phyloP scores from a whole-genome alignment of 83 land plant genomes.

The Thuja plicata region DNA sequence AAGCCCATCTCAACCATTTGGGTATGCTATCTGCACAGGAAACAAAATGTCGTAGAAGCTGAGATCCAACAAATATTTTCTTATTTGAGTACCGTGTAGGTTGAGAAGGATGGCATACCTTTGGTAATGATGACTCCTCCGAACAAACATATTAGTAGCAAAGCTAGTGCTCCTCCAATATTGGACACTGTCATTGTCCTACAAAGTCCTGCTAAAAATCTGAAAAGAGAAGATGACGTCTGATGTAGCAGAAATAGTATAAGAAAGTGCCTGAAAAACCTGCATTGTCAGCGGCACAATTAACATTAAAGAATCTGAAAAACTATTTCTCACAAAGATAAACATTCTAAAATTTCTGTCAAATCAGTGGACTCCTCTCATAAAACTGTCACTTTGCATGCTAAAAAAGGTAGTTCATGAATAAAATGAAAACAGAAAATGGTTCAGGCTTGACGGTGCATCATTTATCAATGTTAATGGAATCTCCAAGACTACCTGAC shows the following conservation, averaged over 20 bases:
- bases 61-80: neutral
- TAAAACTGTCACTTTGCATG: neutral
- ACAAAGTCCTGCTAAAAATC: slow-evolving; percentile 52
- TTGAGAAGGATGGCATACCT: slow-evolving; percentile 32
- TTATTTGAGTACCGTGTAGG: neutral
- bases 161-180: slow-evolving; percentile 50
- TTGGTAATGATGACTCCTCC: slow-evolving; percentile 74
- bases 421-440: neutral
- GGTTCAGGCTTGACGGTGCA: neutral
- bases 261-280: slow-evolving; percentile 27
- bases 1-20: slow-evolving; percentile 50
- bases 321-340: neutral
- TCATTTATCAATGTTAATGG: neutral
- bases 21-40: slow-evolving; percentile 24
- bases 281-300: slow-evolving; percentile 10
- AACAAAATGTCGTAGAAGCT: neutral
- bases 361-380: neutral
- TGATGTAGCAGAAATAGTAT: slow-evolving; percentile 58
- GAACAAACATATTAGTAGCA: slow-evolving; percentile 46
- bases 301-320: slow-evolving; percentile 35
- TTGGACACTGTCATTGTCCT: slow-evolving; percentile 61
- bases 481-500: slow-evolving; percentile 37
- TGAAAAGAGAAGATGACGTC: slow-evolving; percentile 71
- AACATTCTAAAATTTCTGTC: neutral
- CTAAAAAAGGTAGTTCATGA: neutral